phyloP scores from a whole-genome alignment of 345 rosid species.

The Eucalyptus pauciflora region DNA sequence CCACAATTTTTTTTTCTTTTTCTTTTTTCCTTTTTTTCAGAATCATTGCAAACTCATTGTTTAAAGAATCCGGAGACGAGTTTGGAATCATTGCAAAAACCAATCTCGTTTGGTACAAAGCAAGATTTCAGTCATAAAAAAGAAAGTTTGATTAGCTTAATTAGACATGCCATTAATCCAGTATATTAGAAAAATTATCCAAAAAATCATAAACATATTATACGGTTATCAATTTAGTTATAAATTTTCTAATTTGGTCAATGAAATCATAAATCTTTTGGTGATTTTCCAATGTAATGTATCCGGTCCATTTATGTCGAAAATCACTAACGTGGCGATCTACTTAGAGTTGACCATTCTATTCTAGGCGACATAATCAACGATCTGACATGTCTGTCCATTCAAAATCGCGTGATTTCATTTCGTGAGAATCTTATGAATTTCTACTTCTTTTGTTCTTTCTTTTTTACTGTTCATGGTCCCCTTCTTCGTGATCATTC shows the following conservation, averaged over 20 bases:
- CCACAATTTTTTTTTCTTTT: neutral
- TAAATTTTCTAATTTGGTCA: neutral
- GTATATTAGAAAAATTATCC: neutral
- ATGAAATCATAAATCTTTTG: neutral
- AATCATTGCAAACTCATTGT: neutral
- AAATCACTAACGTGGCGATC: accelerated
- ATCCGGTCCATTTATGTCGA: neutral
- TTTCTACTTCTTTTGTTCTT: neutral
- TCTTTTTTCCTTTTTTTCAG: neutral
- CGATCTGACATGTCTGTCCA: neutral
- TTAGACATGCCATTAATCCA: neutral
- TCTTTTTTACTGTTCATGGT: neutral
- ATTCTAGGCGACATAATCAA: neutral
- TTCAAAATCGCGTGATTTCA: neutral
- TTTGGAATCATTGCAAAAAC: neutral
- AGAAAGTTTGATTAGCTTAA: neutral
- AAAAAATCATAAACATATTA: neutral
- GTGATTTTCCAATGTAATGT: neutral
- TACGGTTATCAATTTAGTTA: neutral
- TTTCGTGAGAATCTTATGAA: neutral
- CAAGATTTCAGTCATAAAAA: neutral
- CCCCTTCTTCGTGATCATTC: neutral
- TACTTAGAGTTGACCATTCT: neutral
- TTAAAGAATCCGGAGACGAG: neutral
- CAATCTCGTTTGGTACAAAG: neutral